Evolutionary conservation across 495 filamentous ascomycete genomes (phyloP), one percentile per base, ranked within the genome.

Genomic region (Amorphotheca resinae): DNA sequence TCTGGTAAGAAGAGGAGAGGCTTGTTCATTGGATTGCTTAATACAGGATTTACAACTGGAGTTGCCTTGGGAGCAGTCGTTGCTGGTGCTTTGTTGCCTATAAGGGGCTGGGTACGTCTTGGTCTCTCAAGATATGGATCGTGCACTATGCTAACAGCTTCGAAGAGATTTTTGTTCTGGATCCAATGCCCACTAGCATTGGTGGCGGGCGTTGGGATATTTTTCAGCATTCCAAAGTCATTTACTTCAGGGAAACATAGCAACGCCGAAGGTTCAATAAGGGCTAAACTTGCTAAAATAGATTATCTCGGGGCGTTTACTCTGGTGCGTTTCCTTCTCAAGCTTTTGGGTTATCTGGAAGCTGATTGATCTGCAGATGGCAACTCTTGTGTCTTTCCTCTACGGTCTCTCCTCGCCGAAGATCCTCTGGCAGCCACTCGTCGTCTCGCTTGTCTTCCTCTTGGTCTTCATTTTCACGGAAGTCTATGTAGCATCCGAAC

Each of bases 21-120:
- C 1, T 42, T 89, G 14, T 82, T 72, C 49, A 70, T 87, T 43
- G 84, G 84, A 0, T 47, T 85, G 9, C 61, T 81, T 44, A 80
- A 77, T 53, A 58, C 69, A 8, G 76, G 76, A 0, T 80, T 79
- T 45, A 87, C 82, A 0, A 67, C 74, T 12, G 82, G 84, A 9
- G 62, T 89, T 11, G 72, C 80, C 0, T 63, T 76, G 0, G 82
- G 84, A 6, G 84, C 82, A 2, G 72, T 84, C 9, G 59, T 84
- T 22, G 77, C 79, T 14, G 84, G 82, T 1, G 69, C 75, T 1
- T 47, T 85, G 33, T 62, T 77, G 6, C 70, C 70, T 1, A 64
- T 59, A 0, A 64, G 73, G 20, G 82, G 82, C 38, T 89, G 82
- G 80, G 79, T 84, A 64, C 49, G 74, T 59, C 9, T 26, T 36